Conservation (phyloP, 106 monocot genomes). For the Triglochin maritima region DNA sequence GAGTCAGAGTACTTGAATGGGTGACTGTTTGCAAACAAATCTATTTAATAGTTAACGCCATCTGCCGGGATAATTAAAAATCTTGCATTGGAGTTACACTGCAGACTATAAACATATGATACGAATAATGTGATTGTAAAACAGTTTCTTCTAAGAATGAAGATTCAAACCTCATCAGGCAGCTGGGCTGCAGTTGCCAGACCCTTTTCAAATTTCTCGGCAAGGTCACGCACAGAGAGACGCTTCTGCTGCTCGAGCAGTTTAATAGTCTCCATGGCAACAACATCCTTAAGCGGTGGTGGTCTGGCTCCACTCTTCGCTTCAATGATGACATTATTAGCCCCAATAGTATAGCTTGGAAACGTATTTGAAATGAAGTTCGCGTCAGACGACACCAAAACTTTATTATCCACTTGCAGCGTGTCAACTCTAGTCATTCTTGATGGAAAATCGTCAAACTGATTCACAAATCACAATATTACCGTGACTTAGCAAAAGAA, state of each 20-base stretch:
- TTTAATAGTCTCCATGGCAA: slow-evolving; percentile 69
- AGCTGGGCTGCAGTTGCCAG: slow-evolving; percentile 47
- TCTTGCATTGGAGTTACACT: no score
- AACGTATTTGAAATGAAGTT: slow-evolving; percentile 54
- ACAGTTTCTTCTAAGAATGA: neutral
- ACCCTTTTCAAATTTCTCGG: slow-evolving; percentile 81
- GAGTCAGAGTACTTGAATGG: neutral
- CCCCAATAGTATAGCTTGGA: slow-evolving; percentile 57
- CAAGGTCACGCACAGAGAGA: slow-evolving; percentile 84
- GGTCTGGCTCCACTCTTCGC: slow-evolving; percentile 24
- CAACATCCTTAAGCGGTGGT: slow-evolving; percentile 69
- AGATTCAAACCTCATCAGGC: slow-evolving; percentile 50
- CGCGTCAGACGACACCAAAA: slow-evolving; percentile 55
- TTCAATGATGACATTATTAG: slow-evolving; percentile 60
- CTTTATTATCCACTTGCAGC: slow-evolving; percentile 16
- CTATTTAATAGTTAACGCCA: neutral
- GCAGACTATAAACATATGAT: neutral
- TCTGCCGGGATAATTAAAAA: no score
- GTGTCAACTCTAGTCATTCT: slow-evolving; percentile 53
- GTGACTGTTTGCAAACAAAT: neutral
- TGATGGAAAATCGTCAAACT: neutral
- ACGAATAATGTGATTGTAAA: neutral
- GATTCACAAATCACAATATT: neutral
- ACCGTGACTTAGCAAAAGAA: no score
- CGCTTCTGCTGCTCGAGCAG: slow-evolving; percentile 74